Conservation (phyloP, 2,329 filamentous ascomycete genomes). For the Botryotinia globosa region DNA sequence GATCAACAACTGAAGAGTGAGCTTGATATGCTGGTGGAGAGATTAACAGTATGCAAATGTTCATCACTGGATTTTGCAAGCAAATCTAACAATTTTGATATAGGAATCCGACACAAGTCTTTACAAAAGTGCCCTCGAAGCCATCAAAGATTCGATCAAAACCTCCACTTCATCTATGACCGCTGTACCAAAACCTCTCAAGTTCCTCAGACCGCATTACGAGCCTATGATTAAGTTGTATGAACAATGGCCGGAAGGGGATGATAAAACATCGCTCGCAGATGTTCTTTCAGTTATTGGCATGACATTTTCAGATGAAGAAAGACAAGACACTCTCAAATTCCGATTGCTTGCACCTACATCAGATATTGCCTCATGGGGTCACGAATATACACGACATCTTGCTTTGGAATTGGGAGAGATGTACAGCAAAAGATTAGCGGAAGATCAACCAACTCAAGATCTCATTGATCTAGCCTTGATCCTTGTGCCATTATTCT, state of each 20-base stretch:
- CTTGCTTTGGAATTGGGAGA: slow-evolving; percentile 93
- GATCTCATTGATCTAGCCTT: slow-evolving; percentile 84
- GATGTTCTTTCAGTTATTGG: slow-evolving; percentile 96
- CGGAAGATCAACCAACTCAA: slow-evolving; percentile 77
- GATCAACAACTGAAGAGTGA: slow-evolving; percentile 98
- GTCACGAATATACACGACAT: slow-evolving; percentile 96
- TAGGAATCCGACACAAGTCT: slow-evolving; percentile 84
- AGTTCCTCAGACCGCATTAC: slow-evolving; percentile 97
- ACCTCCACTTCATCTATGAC: slow-evolving; percentile 99
- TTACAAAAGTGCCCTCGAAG: slow-evolving; percentile 88
- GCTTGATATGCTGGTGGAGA: slow-evolving; percentile 95
- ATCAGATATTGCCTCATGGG: slow-evolving; percentile 93
- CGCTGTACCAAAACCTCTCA: slow-evolving; percentile 94
- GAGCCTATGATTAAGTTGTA: slow-evolving; percentile 83
- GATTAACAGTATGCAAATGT: slow-evolving; percentile 67
- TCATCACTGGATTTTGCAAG: slow-evolving; percentile 1
- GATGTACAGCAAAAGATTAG: slow-evolving; percentile 84
- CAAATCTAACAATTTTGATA: slow-evolving; percentile 23
- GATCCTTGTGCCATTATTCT: slow-evolving; percentile 85
- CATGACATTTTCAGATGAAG: slow-evolving; percentile 98
- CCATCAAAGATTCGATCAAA: slow-evolving; percentile 98
- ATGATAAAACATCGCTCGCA: slow-evolving; percentile 85
- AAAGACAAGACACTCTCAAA: slow-evolving; percentile 92
- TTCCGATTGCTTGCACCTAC: slow-evolving; percentile 88
- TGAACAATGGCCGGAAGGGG: slow-evolving; percentile 80